Evolutionary conservation across 352 stramenopile species (phyloP).

Genomic region (Pythium diclinum): DNA sequence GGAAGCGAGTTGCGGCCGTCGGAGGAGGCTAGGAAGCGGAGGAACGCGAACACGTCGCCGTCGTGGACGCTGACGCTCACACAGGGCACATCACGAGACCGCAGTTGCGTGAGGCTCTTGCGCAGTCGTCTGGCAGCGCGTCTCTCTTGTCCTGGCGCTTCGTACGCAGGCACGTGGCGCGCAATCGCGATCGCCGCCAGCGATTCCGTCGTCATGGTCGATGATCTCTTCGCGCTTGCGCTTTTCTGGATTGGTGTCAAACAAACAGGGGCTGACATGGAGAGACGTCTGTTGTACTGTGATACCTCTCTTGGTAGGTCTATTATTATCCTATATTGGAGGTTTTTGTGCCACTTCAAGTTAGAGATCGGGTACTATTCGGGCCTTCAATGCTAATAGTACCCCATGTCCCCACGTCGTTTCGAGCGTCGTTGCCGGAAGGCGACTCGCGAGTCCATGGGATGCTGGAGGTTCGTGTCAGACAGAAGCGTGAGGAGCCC

Average conservation of each 20-base stretch:
- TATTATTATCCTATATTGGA: neutral
- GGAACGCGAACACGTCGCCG: conserved; percentile 20
- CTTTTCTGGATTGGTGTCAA: neutral
- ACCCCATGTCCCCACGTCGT: neutral
- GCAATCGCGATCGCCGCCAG: conserved; percentile 30
- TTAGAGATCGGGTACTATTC: neutral
- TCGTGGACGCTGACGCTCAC: conserved; percentile 22
- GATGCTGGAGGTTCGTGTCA: neutral
- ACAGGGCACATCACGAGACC: neutral
- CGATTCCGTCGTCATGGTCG: conserved; percentile 4
- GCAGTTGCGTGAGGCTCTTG: conserved; percentile 7
- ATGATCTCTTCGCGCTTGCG: neutral
- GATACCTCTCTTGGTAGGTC: neutral
- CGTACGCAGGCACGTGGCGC: conserved; percentile 42
- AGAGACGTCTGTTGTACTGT: neutral
- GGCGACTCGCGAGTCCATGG: neutral
- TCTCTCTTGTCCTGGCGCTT: conserved; percentile 36
- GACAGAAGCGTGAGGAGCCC: neutral
- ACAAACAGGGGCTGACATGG: neutral
- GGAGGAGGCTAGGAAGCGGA: conserved; percentile 8
- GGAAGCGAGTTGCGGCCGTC: neutral
- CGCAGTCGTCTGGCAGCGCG: conserved; percentile 26
- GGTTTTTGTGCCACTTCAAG: neutral
- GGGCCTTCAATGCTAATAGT: neutral
- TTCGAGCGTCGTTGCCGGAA: neutral